These are phyloP conservation scores for Zygosaccharomyces sapae DNA, from an alignment of 1,139 yeast genomes.

Conservation along the genomic window DNA sequence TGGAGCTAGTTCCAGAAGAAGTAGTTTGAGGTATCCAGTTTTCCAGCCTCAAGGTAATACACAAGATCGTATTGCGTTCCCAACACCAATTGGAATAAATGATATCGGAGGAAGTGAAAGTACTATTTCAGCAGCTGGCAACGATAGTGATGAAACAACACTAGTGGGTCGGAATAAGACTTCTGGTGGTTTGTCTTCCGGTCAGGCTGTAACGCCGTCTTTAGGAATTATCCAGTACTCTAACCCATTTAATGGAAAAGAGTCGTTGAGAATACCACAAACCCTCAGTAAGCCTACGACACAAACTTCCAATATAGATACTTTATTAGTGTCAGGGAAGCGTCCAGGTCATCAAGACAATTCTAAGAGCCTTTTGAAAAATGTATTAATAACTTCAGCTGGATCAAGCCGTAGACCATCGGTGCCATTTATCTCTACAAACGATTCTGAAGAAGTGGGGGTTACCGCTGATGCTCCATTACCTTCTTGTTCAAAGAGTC, in stretches of 20 bases:
- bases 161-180: slow-evolving; percentile 1
- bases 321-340: slow-evolving; percentile 7
- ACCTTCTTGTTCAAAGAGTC: background rate
- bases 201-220: background rate
- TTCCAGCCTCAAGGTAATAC: background rate
- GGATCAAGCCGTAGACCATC: slow-evolving; percentile 8
- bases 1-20: slow-evolving; percentile 12
- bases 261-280: slow-evolving; percentile 10
- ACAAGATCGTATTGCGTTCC: slow-evolving; percentile 5
- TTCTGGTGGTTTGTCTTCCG: background rate
- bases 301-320: slow-evolving; percentile 14
- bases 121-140: background rate
- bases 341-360: slow-evolving; percentile 11
- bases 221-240: slow-evolving; percentile 6
- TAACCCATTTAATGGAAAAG: slow-evolving; percentile 5
- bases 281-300: slow-evolving; percentile 14
- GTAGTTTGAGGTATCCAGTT: slow-evolving; percentile 9
- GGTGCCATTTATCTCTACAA: background rate
- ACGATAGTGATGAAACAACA: background rate
- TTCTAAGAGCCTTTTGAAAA: slow-evolving; percentile 16
- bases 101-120: background rate
- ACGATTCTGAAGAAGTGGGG: background rate
- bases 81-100: slow-evolving; percentile 1
- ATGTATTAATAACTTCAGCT: slow-evolving; percentile 13
- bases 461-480: background rate